Conservation (phyloP, 2,329 filamentous ascomycete genomes). For the Teratosphaeria epicoccoides region DNA sequence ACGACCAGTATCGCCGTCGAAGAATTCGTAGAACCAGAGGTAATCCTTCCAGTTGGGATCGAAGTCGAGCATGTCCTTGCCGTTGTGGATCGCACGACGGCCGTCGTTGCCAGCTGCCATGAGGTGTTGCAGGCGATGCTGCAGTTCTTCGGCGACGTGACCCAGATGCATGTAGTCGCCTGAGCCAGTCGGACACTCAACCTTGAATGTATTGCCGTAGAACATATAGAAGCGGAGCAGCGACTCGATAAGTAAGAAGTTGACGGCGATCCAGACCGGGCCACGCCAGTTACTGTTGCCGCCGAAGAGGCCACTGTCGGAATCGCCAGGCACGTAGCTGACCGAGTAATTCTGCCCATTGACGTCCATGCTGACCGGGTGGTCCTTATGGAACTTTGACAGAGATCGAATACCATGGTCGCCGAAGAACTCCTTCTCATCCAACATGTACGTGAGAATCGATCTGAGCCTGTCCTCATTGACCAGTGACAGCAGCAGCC, state of each 20-base stretch:
- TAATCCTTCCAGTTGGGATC: conserved; percentile 89
- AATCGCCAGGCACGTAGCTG: conserved; percentile 87
- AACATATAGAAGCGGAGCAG: conserved; percentile 95
- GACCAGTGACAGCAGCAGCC: conserved; percentile 78
- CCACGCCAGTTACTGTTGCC: conserved; percentile 97
- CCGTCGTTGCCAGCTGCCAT: conserved; percentile 78
- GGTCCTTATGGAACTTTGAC: conserved; percentile 79
- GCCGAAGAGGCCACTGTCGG: conserved; percentile 86
- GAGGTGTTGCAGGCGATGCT: conserved; percentile 86
- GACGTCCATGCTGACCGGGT: conserved; percentile 91
- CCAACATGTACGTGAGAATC: conserved; percentile 83
- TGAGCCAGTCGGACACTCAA: conserved; percentile 88
- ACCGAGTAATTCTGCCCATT: conserved; percentile 85
- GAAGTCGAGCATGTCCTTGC: conserved; percentile 77
- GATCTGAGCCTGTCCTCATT: conserved; percentile 85
- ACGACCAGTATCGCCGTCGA: conserved; percentile 82
- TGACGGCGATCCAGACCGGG: conserved; percentile 92
- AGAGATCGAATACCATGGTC: conserved; percentile 84
- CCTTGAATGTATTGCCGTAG: conserved; percentile 77
- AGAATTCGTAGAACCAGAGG: conserved; percentile 96
- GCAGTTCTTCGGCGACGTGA: conserved; percentile 87
- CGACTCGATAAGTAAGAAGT: conserved; percentile 87
- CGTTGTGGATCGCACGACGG: conserved; percentile 76
- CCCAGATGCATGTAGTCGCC: conserved; percentile 93
- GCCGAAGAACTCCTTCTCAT: conserved; percentile 86